Conservation (phyloP, 2,329 filamentous ascomycete genomes). For the Claviceps spartinae region DNA sequence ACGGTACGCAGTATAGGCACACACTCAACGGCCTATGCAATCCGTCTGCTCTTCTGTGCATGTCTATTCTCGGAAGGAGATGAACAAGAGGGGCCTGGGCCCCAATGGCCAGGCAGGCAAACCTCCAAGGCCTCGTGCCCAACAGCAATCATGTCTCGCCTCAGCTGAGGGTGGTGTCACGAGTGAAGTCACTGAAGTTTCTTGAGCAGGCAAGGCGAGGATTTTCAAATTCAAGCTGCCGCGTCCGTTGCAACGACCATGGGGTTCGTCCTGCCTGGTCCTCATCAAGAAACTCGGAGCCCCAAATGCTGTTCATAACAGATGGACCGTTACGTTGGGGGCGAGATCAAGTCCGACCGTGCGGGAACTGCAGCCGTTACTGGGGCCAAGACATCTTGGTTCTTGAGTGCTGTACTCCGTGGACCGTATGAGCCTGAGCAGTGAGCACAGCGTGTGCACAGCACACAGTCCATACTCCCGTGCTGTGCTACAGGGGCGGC, state of each 20-base stretch:
- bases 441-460: background rate
- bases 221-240: background rate
- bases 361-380: constrained; percentile 8
- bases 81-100: constrained; percentile 4
- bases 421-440: constrained; percentile 3
- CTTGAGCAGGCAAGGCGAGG: constrained; percentile 1
- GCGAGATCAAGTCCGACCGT: constrained; percentile 11
- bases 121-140: background rate
- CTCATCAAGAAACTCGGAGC: constrained; percentile 11
- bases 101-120: background rate
- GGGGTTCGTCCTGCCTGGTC: background rate
- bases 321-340: constrained; percentile 11
- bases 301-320: constrained; percentile 9
- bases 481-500: background rate
- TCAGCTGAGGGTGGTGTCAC: background rate
- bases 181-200: background rate
- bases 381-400: constrained; percentile 5
- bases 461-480: background rate
- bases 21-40: background rate
- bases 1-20: background rate
- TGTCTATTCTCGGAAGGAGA: constrained; percentile 38
- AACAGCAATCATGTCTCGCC: background rate
- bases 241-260: background rate
- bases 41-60: constrained; percentile 19
- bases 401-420: background rate